Evolutionary conservation across 345 rosid genomes (phyloP).

Genomic region (Citrus cavaleriei): DNA sequence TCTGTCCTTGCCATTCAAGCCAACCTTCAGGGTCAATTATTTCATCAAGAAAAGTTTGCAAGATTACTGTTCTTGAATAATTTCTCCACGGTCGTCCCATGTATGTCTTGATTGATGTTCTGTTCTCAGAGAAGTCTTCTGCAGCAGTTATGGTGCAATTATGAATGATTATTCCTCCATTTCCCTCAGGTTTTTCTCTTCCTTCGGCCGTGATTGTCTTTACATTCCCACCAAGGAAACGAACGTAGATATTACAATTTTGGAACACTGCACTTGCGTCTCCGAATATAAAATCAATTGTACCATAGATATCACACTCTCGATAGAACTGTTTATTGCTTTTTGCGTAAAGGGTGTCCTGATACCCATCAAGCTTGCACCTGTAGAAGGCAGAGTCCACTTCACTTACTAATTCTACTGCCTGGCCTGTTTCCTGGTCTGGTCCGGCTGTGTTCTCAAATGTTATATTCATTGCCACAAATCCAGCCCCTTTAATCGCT

Average conservation of each 20-base stretch:
- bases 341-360: slow-evolving; percentile 28
- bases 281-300: slow-evolving; percentile 34
- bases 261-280: slow-evolving; percentile 31
- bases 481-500: too few relatives aligned
- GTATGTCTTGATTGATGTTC: slow-evolving; percentile 14
- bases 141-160: slow-evolving; percentile 20
- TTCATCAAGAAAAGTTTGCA: slow-evolving; percentile 22
- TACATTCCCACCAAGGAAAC: slow-evolving; percentile 15
- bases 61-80: slow-evolving; percentile 24
- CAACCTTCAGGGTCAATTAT: slow-evolving; percentile 31
- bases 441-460: too few relatives aligned
- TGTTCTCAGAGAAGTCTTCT: neutral
- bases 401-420: too few relatives aligned
- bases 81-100: slow-evolving; percentile 35
- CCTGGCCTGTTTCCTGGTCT: too few relatives aligned
- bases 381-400: too few relatives aligned
- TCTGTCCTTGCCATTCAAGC: slow-evolving; percentile 23
- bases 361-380: slow-evolving; percentile 26
- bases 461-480: too few relatives aligned
- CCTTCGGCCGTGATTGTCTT: slow-evolving; percentile 25
- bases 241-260: slow-evolving; percentile 21
- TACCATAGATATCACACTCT: slow-evolving; percentile 4
- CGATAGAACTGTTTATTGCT: slow-evolving; percentile 25
- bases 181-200: slow-evolving; percentile 2
- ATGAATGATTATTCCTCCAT: slow-evolving; percentile 25